Percentiles rank a stretch among this genome's conserved stretches.
These are phyloP conservation scores for Trichoderma citrinoviride DNA, from an alignment of 2,329 filamentous ascomycete species.

Conservation along the genomic window DNA sequence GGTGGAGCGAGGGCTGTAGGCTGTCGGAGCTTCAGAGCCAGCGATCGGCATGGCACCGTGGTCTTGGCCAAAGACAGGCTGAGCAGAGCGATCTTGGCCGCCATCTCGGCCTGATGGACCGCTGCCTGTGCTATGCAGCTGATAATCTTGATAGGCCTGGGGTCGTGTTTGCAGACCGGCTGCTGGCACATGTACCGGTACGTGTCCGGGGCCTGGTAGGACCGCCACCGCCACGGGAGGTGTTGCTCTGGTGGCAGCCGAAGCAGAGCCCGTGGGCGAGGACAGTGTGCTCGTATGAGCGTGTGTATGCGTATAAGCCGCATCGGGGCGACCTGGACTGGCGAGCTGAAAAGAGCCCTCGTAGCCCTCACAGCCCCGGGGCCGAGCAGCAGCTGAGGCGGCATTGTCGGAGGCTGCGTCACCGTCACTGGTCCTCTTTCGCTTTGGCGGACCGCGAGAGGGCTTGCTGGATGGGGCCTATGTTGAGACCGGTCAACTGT, in stretches of 20 bases:
- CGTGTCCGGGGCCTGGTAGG: background rate
- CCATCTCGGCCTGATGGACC: background rate
- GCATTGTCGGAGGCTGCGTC: background rate
- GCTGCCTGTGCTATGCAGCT: constrained; percentile 11
- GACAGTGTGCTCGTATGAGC: background rate
- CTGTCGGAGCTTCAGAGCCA: constrained; percentile 4
- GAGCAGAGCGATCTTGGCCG: background rate
- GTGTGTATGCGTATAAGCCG: background rate
- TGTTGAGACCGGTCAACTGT: constrained; percentile 21
- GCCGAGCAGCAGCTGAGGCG: background rate
- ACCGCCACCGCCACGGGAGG: background rate
- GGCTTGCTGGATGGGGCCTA: background rate
- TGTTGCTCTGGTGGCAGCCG: background rate
- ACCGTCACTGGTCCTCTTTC: constrained; percentile 9
- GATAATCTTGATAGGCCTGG: constrained; percentile 16
- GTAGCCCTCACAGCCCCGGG: background rate
- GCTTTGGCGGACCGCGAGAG: constrained; percentile 6
- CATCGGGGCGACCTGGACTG: background rate
- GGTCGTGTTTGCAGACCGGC: constrained; percentile 3
- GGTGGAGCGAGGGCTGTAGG: background rate
- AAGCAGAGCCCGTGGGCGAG: background rate
- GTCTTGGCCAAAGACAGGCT: constrained; percentile 6
- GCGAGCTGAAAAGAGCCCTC: background rate
- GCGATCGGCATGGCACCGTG: constrained; percentile 19
- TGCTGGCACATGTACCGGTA: constrained; percentile 2